A percentile compares a stretch with the other conserved stretches of the same genome.
Conservation (phyloP, 805 yeast species). For the Lachancea cidri region DNA sequence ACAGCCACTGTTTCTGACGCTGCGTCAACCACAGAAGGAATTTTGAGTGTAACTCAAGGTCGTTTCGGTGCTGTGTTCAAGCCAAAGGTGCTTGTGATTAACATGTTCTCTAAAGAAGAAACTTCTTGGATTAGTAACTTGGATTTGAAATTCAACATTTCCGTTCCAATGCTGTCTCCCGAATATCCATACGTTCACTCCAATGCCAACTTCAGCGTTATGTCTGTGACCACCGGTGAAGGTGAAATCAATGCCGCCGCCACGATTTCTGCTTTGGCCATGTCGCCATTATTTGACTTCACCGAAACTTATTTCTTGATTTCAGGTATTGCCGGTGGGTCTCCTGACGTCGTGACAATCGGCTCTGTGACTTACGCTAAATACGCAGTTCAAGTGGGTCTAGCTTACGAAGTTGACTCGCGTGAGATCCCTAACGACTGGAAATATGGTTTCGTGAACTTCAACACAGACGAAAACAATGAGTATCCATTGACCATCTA, state of each 20-base stretch:
- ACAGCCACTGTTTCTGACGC: slow-evolving; percentile 7
- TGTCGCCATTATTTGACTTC: slow-evolving; percentile 52
- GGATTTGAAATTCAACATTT: slow-evolving; percentile 47
- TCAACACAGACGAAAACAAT: slow-evolving; percentile 45
- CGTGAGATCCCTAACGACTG: slow-evolving; percentile 47
- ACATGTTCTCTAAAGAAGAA: slow-evolving; percentile 51
- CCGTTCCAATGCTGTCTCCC: slow-evolving; percentile 65
- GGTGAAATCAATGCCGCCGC: slow-evolving; percentile 65
- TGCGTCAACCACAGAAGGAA: slow-evolving; percentile 6
- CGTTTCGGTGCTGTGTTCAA: slow-evolving; percentile 19
- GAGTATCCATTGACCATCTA: slow-evolving; percentile 50
- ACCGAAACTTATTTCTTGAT: slow-evolving; percentile 55
- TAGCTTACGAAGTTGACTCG: slow-evolving; percentile 55
- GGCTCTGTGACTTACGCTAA: slow-evolving; percentile 59
- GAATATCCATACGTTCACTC: slow-evolving; percentile 54
- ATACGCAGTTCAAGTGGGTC: slow-evolving; percentile 56
- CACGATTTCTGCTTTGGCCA: slow-evolving; percentile 48
- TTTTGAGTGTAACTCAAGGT: slow-evolving; percentile 7
- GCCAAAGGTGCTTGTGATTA: slow-evolving; percentile 52
- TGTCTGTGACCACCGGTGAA: slow-evolving; percentile 65
- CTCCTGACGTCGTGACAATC: slow-evolving; percentile 49
- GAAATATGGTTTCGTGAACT: slow-evolving; percentile 56
- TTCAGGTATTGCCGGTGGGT: slow-evolving; percentile 65
- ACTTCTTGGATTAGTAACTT: slow-evolving; percentile 47
- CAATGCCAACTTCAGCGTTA: slow-evolving; percentile 45